Evolutionary conservation across 2,329 filamentous ascomycete genomes (phyloP).

Genomic region (Alternaria infectoria): DNA sequence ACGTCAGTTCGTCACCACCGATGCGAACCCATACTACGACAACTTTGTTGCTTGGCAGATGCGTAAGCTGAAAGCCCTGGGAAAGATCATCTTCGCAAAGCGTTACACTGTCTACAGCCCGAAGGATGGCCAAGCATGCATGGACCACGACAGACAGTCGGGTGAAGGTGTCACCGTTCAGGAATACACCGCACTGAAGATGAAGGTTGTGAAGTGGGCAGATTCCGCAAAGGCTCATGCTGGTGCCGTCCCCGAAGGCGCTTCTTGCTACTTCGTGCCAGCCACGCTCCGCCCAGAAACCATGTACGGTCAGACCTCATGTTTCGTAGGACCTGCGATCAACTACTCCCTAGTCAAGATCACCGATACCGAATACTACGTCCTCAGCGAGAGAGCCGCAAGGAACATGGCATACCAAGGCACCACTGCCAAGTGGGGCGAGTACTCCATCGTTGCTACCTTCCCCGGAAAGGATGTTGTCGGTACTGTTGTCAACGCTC

Average conservation of each 20-base stretch:
- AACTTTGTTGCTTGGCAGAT: slow-evolving; percentile 97
- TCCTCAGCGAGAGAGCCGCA: slow-evolving; percentile 81
- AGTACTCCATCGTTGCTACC: slow-evolving; percentile 75
- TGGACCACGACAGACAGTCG: slow-evolving; percentile 83
- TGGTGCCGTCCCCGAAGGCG: slow-evolving; percentile 77
- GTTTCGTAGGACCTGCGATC: slow-evolving; percentile 91
- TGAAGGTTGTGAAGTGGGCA: slow-evolving; percentile 90
- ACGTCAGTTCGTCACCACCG: slow-evolving; percentile 89
- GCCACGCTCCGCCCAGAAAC: slow-evolving; percentile 95
- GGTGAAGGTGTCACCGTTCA: slow-evolving; percentile 85
- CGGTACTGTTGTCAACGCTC: slow-evolving; percentile 87
- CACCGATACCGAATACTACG: slow-evolving; percentile 71
- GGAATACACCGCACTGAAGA: slow-evolving; percentile 91
- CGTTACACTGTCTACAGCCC: slow-evolving; percentile 89
- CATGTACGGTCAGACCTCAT: slow-evolving; percentile 98
- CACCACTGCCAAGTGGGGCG: slow-evolving; percentile 78
- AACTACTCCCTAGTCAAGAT: slow-evolving; percentile 87
- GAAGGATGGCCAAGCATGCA: slow-evolving; percentile 85
- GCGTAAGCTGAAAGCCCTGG: slow-evolving; percentile 84
- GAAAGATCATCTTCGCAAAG: slow-evolving; percentile 93
- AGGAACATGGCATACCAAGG: slow-evolving; percentile 97
- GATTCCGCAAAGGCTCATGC: slow-evolving; percentile 73
- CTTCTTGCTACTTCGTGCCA: slow-evolving; percentile 86
- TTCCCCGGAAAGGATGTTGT: slow-evolving; percentile 80
- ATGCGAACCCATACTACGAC: slow-evolving; percentile 96